These are phyloP conservation scores for Hypericum perforatum DNA, from an alignment of 345 rosid genomes.

Conservation along the genomic window DNA sequence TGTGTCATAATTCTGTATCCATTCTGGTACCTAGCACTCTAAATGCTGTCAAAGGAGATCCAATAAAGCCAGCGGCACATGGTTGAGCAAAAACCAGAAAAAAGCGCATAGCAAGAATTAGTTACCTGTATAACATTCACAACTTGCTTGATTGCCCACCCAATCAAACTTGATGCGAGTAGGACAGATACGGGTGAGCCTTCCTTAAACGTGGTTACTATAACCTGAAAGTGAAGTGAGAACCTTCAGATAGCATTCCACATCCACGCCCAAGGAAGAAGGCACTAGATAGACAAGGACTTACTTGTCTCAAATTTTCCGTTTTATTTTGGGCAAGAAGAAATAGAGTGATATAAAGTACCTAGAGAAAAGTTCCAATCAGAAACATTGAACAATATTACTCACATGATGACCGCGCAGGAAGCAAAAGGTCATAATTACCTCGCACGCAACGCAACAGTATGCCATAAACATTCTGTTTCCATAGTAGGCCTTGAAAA, in stretches of 20 bases:
- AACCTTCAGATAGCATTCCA: conserved; percentile 6
- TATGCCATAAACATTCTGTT: conserved; percentile 86
- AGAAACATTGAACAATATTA: conserved; percentile 8
- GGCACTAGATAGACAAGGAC: conserved; percentile 16
- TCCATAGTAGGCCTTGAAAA: conserved; percentile 85
- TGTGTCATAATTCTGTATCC: too few species aligned
- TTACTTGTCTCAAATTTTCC: conserved; percentile 55
- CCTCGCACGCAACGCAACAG: conserved; percentile 96
- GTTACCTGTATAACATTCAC: conserved; percentile 79
- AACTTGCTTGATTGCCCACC: conserved; percentile 76
- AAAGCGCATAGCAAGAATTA: conserved; percentile 6
- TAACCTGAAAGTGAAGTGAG: conserved; percentile 34
- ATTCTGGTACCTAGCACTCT: too few species aligned
- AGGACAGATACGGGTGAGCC: conserved; percentile 42
- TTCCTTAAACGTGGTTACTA: conserved; percentile 30
- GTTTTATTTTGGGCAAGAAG: conserved; percentile 48
- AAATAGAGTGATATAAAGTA: conserved; percentile 73
- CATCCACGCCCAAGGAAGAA: conserved; percentile 1
- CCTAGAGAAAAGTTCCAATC: conserved; percentile 28
- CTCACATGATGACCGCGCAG: background rate
- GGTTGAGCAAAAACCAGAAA: background rate
- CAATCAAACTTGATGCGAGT: conserved; percentile 52
- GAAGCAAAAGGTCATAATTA: conserved; percentile 12
- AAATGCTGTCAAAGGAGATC: too few species aligned
- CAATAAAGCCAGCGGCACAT: background rate